Conservation (phyloP, 2,329 filamentous ascomycete genomes). For the Ceratocystis smalleyi region DNA sequence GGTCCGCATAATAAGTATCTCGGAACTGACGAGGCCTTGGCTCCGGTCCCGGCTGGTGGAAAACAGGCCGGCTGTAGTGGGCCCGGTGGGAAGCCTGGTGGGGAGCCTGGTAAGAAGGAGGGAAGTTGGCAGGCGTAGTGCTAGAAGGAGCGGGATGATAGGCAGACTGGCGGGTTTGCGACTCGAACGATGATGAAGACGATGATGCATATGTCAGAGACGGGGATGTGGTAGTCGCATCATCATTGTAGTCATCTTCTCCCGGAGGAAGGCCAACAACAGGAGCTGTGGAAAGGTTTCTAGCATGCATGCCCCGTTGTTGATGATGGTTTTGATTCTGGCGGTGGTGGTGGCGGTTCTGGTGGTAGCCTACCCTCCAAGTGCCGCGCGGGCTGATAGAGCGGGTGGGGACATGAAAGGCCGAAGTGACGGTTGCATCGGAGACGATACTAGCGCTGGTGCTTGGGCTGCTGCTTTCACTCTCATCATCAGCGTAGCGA, state of each 20-base stretch:
- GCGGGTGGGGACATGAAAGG: background rate
- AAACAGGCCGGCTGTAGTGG: background rate
- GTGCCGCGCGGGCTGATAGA: background rate
- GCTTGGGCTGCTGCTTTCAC: background rate
- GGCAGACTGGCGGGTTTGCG: background rate
- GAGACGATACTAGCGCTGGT: conserved; percentile 4
- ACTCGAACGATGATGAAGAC: conserved; percentile 8
- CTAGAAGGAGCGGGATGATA: background rate
- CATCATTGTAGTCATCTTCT: conserved; percentile 5
- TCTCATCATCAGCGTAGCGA: background rate
- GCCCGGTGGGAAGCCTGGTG: background rate
- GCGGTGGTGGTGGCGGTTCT: background rate
- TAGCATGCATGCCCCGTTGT: background rate
- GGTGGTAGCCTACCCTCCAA: background rate
- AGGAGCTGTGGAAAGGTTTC: background rate
- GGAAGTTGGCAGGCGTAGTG: background rate
- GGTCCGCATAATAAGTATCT: background rate
- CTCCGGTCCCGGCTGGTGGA: background rate
- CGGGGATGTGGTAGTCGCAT: background rate
- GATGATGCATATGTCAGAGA: conserved; percentile 7
- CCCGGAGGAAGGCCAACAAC: background rate
- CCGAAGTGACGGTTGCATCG: conserved; percentile 11
- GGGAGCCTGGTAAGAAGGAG: background rate
- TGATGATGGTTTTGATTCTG: background rate
- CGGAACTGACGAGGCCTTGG: background rate